Base-by-base conservation (phyloP, 441 rosid genomes). In the Populus hybrid region DNA sequence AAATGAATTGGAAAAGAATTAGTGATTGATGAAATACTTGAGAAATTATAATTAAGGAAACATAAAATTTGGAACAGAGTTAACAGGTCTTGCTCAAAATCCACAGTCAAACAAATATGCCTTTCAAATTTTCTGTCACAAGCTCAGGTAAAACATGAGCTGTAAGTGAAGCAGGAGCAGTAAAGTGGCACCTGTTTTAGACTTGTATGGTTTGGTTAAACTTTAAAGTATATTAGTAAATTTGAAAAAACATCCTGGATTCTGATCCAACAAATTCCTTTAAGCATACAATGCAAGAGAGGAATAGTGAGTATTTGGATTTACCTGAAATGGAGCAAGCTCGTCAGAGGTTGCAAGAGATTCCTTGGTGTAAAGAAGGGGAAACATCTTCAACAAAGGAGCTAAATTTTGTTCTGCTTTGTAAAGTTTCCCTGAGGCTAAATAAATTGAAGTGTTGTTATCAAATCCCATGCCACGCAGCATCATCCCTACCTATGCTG, bases 381-480 rank as follows among this genome's bases (percentile, higher is more conserved):
- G 97, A 89, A 93, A 95, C 98, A 95, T 92, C 87, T 87, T 88
- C 68, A 61, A 54, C 42, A 95, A 79, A 57, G 97, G 97, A 83
- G 90, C 88, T 79, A 93, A 80, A 83, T 95, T 85, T 73, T 80
- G 88, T 77, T 90, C 92, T 57, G 90, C 91, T 72, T 84, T 86
- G 86, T 92, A 93, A 76, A 95, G 85, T 81, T 82, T 83, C 67
- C 99, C 99, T 0, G 98, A 92, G 73, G 99, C 99, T 81, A 93
- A 80, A 85, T 89, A 95, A 81, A 95, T 90, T 12, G 97, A 87
- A 35, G 95, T 95, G 73, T 81, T 88, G 83, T 90, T 94, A 84
- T 87, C 93, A 76, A 95, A 93, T 84, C 99, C 99, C 98, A 95
- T 95, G 79, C 97, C 98, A 35, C 92, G 91, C 61, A 95, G 90